Base-by-base conservation (phyloP, 2,329 filamentous ascomycete species). In the Fusarium sp. region DNA sequence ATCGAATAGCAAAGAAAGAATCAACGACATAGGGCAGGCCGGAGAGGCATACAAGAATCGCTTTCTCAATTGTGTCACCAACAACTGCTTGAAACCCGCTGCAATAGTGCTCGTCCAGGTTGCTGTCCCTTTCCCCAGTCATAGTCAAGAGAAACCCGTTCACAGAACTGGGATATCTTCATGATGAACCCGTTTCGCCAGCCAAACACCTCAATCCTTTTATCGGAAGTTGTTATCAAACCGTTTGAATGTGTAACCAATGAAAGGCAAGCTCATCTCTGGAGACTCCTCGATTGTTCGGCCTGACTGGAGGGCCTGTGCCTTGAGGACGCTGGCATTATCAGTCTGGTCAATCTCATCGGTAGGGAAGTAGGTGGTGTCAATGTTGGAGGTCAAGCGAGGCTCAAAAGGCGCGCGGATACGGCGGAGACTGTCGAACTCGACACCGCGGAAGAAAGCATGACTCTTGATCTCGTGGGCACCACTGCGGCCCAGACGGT, bases 301-400 rank as follows among this genome's bases (percentile, higher is more conserved):
- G 51, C 89, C 88, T 74, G 89, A 86, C 63, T 91, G 90, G 67
- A 91, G 87, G 49, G 92, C 93, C 79, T 96, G 92, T 20, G 92
- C 92, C 78, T 93, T 92, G 75, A 97, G 87, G 70, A 92, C 87
- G 24, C 94, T 96, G 56, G 92, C 93, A 68, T 94, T 97, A 79
- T 97, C 94, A 56, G 94, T 95, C 83, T 98, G 95, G 74, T 97
- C 94, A 76, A 99, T 97, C 80, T 99, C 96, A 77, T 99, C 96
- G 52, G 94, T 97, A 11, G 96, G 96, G 89, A 99, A 99, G 84
- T 99, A 98, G 46, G 94, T 95, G 20, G 96, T 97, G 78, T 99
- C 96, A 74, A 97, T 92, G 79, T 96, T 96, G 67, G 93, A 97
- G 63, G 92, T 92, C 68, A 99, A 85, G 75, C 94, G 93, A 4